These are phyloP conservation scores for Imleria badia DNA, from an alignment of 768 basidiomycete genomes.

Conservation along the genomic window DNA sequence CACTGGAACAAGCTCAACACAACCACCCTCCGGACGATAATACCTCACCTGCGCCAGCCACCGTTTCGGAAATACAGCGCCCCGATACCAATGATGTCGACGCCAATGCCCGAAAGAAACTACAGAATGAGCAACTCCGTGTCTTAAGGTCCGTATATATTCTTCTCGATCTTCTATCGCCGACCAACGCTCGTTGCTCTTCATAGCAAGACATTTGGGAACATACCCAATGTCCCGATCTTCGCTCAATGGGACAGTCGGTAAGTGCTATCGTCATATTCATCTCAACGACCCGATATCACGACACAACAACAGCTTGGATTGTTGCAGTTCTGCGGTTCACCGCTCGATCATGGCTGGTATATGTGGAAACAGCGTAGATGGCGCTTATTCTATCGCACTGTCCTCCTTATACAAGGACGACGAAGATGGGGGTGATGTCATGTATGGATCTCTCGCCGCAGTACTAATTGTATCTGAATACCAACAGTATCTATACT, in stretches of 20 bases:
- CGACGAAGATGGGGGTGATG: slow-evolving; percentile 25
- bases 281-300: background rate
- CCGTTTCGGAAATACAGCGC: background rate
- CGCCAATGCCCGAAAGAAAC: background rate
- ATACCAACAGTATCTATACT: slow-evolving; percentile 26
- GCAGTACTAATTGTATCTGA: background rate
- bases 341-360: slow-evolving; percentile 16
- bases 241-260: slow-evolving; percentile 21
- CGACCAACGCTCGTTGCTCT: background rate
- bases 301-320: background rate
- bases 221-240: slow-evolving; percentile 23
- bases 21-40: background rate
- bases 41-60: background rate
- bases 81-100: background rate
- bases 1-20: background rate
- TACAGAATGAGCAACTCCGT: background rate
- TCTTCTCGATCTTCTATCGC: background rate
- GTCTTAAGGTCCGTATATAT: background rate
- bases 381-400: slow-evolving; percentile 19
- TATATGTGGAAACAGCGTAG: slow-evolving; percentile 16
- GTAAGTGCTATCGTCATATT: slow-evolving; percentile 8
- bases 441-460: slow-evolving; percentile 18
- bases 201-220: slow-evolving; percentile 23
- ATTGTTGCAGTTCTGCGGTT: slow-evolving; percentile 16
- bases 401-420: slow-evolving; percentile 24